Evolutionary conservation across 495 filamentous ascomycete species (phyloP).

Genomic region (Bacidia gigantensis): DNA sequence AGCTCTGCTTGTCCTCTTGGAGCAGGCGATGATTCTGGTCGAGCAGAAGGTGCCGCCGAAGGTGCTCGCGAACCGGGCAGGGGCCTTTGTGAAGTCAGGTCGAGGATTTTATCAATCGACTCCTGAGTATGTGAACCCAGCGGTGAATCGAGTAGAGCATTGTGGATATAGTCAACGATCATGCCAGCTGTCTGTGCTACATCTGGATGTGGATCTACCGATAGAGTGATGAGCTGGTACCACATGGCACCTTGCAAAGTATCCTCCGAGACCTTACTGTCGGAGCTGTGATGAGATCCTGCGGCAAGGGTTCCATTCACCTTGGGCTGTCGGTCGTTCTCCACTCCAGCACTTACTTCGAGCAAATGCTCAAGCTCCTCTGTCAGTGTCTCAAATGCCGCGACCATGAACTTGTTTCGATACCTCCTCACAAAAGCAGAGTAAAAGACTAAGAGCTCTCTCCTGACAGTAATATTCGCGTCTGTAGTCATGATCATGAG

Average conservation of each 20-base stretch:
- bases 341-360: slow-evolving; percentile 24
- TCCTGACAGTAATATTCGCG: slow-evolving; percentile 82
- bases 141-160: slow-evolving; percentile 59
- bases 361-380: slow-evolving; percentile 64
- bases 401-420: slow-evolving; percentile 81
- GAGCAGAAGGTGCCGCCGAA: slow-evolving; percentile 35
- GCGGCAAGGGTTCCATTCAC: slow-evolving; percentile 16
- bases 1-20: slow-evolving; percentile 21
- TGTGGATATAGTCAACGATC: slow-evolving; percentile 73
- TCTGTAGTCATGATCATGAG: slow-evolving; percentile 79
- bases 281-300: slow-evolving; percentile 15
- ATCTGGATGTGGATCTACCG: slow-evolving; percentile 89
- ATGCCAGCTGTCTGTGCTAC: slow-evolving; percentile 70
- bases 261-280: slow-evolving; percentile 51
- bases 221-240: slow-evolving; percentile 82
- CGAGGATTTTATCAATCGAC: slow-evolving; percentile 64
- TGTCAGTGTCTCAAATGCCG: slow-evolving; percentile 78
- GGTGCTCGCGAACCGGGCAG: slow-evolving; percentile 35
- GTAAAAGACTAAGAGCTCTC: slow-evolving; percentile 85
- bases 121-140: slow-evolving; percentile 54
- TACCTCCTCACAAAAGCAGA: slow-evolving; percentile 84
- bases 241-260: slow-evolving; percentile 85
- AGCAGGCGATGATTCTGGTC: slow-evolving; percentile 5
- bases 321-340: slow-evolving; percentile 28
- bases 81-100: slow-evolving; percentile 36